These are phyloP conservation scores for Lactarius vividus DNA, from an alignment of 768 basidiomycete genomes.

Conservation along the genomic window DNA sequence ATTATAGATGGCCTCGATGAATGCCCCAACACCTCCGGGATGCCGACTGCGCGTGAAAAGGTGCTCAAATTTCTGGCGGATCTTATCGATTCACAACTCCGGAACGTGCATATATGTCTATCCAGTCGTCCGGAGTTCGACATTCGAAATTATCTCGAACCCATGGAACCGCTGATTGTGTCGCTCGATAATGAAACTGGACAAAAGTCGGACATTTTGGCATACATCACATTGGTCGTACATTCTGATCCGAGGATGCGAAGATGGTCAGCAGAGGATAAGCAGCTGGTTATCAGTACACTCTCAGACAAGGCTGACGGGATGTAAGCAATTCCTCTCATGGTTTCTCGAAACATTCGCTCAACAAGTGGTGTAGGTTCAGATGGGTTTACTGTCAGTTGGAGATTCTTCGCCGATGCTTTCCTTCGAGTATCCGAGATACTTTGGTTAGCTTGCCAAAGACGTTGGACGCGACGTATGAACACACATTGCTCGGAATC, in stretches of 20 bases:
- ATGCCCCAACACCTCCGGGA: no score
- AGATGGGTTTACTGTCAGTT: conserved; percentile 6
- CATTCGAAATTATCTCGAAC: neutral
- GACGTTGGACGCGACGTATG: neutral
- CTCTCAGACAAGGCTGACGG: conserved; percentile 2
- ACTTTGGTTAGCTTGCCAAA: neutral
- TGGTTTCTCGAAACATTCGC: no score
- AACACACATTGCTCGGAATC: neutral
- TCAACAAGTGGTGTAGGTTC: neutral
- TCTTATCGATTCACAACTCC: neutral
- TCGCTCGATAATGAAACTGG: neutral
- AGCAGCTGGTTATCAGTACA: neutral
- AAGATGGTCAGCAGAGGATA: neutral
- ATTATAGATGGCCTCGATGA: neutral
- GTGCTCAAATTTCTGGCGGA: neutral
- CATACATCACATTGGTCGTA: neutral
- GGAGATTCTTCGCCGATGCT: neutral
- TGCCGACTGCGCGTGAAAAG: neutral
- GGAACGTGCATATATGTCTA: neutral
- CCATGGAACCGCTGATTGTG: neutral
- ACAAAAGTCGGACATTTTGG: neutral
- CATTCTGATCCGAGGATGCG: neutral
- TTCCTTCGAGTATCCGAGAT: neutral
- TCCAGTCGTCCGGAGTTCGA: neutral
- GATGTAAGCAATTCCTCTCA: neutral